Evolutionary conservation across 805 yeast species (phyloP), one percentile per base, ranked within the genome.

Genomic region (Zygosaccharomyces pseudorouxii): DNA sequence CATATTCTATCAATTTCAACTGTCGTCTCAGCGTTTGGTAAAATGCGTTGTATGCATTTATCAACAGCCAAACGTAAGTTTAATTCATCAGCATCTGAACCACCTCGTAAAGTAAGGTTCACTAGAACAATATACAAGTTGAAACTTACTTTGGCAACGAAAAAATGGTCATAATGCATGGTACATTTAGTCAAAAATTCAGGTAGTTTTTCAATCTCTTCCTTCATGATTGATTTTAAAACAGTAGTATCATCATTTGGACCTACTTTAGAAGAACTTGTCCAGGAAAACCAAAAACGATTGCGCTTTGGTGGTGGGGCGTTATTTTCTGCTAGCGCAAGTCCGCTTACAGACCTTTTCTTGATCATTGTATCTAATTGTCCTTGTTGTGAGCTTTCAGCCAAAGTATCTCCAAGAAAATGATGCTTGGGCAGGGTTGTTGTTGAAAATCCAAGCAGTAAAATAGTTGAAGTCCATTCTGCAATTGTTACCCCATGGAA

Each of bases 11-110:
- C 66, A 38, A 65, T 60, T 36, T 64, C 70, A 29, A 64, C 57
- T 1, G 70, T 65, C 5, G 66, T 62, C 46, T 65, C 70, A 6
- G 59, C 55, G 2, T 42, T 39, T 7, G 62, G 62, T 16, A 65
- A 35, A 22, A 49, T 46, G 31, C 49, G 49, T 42, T 53, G 55
- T 8, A 64, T 52, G 48, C 64, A 61, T 40, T 60, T 62, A 27
- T 63, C 65, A 2, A 64, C 53, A 2, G 68, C 59, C 22, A 54
- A 29, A 36, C 85, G 63, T 29, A 86, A 58, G 28, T 72, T 67
- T 1, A 79, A 64, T 61, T 85, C 92, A 40, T 84, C 89, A 47
- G 84, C 87, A 52, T 79, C 79, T 3, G 85, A 78, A 1, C 83
- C 86, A n/a, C 90, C 90, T 41, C 69, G 65, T 84, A 86, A 80